Evolutionary conservation across 164 flowering plant genomes (phyloP).

Genomic region (Buxus sempervirens): DNA sequence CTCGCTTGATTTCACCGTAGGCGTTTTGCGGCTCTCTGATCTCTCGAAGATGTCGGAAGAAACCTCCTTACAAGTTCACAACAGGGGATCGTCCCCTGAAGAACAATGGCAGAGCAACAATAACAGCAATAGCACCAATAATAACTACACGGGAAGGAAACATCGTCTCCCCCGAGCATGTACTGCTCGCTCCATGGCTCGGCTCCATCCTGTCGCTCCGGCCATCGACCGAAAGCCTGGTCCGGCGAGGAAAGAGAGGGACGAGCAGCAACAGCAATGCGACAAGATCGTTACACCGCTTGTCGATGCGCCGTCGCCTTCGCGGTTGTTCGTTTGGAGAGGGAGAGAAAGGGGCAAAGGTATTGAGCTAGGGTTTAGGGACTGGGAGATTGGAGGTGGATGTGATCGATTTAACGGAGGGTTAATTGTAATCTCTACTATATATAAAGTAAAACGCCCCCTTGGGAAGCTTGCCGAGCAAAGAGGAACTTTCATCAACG

Average conservation of each 20-base stretch:
- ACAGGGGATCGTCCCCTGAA: slow-evolving; percentile 14
- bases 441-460: too few species aligned
- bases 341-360: too few species aligned
- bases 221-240: slow-evolving; percentile 22
- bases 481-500: too few species aligned
- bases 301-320: neutral
- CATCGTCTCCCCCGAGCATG: slow-evolving; percentile 86
- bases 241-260: neutral
- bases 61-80: slow-evolving; percentile 27
- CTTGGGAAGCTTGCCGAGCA: too few species aligned
- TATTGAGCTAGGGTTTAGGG: too few species aligned
- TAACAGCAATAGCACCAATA: slow-evolving; percentile 6
- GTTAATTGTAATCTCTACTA: too few species aligned
- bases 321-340: too few species aligned
- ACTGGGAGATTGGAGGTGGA: too few species aligned
- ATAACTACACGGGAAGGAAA: slow-evolving; percentile 29
- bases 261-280: neutral
- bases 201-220: slow-evolving; percentile 35
- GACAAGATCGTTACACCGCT: neutral
- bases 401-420: too few species aligned
- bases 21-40: slow-evolving; percentile 20
- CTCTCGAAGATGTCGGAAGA: slow-evolving; percentile 31
- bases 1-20: slow-evolving; percentile 17
- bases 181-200: slow-evolving; percentile 61
- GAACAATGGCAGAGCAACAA: neutral